phyloP scores from a whole-genome alignment of 495 filamentous ascomycete species.

The Daldinia decipiens region DNA sequence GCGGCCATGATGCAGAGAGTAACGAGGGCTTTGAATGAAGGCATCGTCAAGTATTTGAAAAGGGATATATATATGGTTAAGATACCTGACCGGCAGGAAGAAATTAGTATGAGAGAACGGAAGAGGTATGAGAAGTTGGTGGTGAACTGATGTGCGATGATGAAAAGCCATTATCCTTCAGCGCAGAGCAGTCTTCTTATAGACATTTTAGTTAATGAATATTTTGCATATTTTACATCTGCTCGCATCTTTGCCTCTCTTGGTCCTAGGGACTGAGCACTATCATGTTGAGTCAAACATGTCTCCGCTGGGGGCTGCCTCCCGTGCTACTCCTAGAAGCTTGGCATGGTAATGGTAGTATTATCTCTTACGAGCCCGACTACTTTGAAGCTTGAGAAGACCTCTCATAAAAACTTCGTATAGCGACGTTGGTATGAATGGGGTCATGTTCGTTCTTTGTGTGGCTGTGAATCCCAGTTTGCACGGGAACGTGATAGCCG shows the following conservation, averaged over 20 bases:
- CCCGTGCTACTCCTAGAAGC: not conserved
- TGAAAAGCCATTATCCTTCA: constrained; percentile 23
- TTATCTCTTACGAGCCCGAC: constrained; percentile 19
- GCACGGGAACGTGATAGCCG: constrained; percentile 16
- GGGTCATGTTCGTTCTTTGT: constrained; percentile 1
- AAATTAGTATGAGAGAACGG: constrained; percentile 4
- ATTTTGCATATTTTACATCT: constrained; percentile 16
- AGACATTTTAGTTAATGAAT: constrained; percentile 21
- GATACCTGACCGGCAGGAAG: constrained; percentile 50
- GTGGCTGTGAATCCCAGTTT: constrained; percentile 16
- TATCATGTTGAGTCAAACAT: constrained; percentile 7
- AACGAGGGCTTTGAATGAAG: constrained; percentile 48
- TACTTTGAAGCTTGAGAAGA: constrained; percentile 26
- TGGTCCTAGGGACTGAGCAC: constrained; percentile 4
- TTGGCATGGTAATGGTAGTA: constrained; percentile 5
- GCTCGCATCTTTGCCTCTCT: not conserved
- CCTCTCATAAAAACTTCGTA: constrained; percentile 11
- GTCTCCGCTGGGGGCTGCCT: constrained; percentile 8
- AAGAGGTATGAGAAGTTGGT: constrained; percentile 11
- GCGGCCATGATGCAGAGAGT: constrained; percentile 47
- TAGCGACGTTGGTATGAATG: constrained; percentile 8
- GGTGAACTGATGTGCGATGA: constrained; percentile 35
- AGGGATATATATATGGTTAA: constrained; percentile 6
- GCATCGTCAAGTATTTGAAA: constrained; percentile 38
- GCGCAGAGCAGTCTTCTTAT: constrained; percentile 37